A percentile compares a stretch with the other conserved stretches of the same genome.
Evolutionary conservation across 495 filamentous ascomycete species (phyloP).

Genomic region (Annulohypoxylon bovei): DNA sequence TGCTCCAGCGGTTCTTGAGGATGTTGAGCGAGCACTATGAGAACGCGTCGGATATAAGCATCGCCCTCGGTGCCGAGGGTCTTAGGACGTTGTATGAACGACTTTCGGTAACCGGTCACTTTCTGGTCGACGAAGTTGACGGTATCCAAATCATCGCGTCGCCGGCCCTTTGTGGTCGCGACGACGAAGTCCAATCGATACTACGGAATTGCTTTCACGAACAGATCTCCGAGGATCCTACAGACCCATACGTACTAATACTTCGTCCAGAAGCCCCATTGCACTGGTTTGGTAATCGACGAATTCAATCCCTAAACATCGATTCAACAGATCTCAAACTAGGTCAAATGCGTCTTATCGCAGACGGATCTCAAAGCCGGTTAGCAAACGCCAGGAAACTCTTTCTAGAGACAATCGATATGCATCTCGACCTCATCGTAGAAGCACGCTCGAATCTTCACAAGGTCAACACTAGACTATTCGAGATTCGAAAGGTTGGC

Average conservation of each 20-base stretch:
- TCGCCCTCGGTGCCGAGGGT: conserved; percentile 71
- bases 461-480: conserved; percentile 89
- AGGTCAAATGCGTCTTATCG: conserved; percentile 87
- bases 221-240: conserved; percentile 75
- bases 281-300: conserved; percentile 81
- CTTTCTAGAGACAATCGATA: conserved; percentile 79
- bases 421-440: conserved; percentile 84
- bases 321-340: conserved; percentile 86
- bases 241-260: conserved; percentile 84
- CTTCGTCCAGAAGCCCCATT: conserved; percentile 82
- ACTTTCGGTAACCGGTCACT: conserved; percentile 86
- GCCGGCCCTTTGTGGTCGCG: conserved; percentile 75
- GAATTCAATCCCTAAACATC: conserved; percentile 75
- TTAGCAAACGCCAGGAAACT: conserved; percentile 78
- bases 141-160: conserved; percentile 88
- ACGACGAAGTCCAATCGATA: conserved; percentile 82
- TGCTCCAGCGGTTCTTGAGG: conserved; percentile 77
- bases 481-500: conserved; percentile 93
- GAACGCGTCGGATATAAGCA: conserved; percentile 93
- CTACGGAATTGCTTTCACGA: conserved; percentile 89
- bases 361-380: conserved; percentile 84
- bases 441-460: conserved; percentile 93
- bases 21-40: conserved; percentile 93
- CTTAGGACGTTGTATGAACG: conserved; percentile 80
- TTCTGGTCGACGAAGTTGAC: conserved; percentile 79